These are phyloP conservation scores for Barnettozyma salicaria DNA, from an alignment of 805 yeast genomes.

Conservation along the genomic window DNA sequence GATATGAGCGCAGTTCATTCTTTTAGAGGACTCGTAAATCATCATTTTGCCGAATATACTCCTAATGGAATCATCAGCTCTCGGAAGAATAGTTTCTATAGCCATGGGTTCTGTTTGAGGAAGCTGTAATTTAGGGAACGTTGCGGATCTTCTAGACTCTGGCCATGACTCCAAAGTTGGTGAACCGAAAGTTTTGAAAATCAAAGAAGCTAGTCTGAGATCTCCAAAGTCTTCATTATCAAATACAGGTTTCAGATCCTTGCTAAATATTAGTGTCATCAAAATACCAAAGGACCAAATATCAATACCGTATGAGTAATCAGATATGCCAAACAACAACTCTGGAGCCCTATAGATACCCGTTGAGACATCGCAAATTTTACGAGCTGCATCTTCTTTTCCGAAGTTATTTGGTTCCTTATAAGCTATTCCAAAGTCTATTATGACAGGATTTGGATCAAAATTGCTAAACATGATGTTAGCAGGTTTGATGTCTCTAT, in stretches of 20 bases:
- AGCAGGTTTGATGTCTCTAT: constrained; percentile 87
- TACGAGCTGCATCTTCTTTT: constrained; percentile 37
- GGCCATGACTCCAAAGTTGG: constrained; percentile 44
- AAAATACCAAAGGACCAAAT: constrained; percentile 70
- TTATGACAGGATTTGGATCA: constrained; percentile 30
- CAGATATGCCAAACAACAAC: constrained; percentile 50
- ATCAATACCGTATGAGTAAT: constrained; percentile 54
- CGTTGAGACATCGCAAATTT: constrained; percentile 54
- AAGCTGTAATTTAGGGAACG: constrained; percentile 32
- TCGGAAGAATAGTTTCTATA: constrained; percentile 30
- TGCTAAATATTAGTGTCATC: constrained; percentile 44
- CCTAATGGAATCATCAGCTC: constrained; percentile 22
- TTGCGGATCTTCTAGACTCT: constrained; percentile 33
- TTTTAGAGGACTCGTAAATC: constrained; percentile 32
- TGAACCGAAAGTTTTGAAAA: constrained; percentile 57
- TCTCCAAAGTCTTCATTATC: constrained; percentile 43
- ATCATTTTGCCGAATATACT: constrained; percentile 38
- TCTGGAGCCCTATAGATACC: constrained; percentile 73
- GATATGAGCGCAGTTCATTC: constrained; percentile 30
- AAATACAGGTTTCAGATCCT: constrained; percentile 33
- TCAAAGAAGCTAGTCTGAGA: constrained; percentile 47
- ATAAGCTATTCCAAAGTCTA: constrained; percentile 38
- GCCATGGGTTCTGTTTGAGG: constrained; percentile 21
- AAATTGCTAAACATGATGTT: constrained; percentile 51
- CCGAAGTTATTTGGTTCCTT: constrained; percentile 52